Evolutionary conservation across 2,329 filamentous ascomycete genomes (phyloP).

Genomic region (Epichloe amarillans): DNA sequence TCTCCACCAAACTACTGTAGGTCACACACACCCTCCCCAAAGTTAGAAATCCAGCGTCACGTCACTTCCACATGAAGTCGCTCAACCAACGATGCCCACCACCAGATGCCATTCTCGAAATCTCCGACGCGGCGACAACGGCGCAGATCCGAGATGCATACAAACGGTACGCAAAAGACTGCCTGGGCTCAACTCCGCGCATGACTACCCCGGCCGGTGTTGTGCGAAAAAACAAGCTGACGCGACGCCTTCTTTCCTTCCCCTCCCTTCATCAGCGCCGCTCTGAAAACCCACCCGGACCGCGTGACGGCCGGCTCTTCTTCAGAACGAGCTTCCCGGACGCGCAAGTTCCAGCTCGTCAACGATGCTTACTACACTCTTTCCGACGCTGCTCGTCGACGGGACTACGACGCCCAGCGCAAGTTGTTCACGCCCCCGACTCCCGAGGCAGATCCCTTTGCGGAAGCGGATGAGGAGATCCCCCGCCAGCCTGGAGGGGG

Average conservation of each 20-base stretch:
- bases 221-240: no score
- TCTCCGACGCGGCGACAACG: constrained; percentile 59
- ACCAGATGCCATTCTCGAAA: constrained; percentile 59
- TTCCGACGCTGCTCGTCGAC: constrained; percentile 61
- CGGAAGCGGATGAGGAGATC: constrained; percentile 30
- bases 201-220: no score
- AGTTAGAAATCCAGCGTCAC: neutral
- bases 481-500: constrained; percentile 29
- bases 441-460: constrained; percentile 28
- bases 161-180: constrained; percentile 50
- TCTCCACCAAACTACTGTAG: constrained; percentile 47
- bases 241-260: no score
- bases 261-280: constrained; percentile 42
- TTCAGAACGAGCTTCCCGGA: constrained; percentile 68
- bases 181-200: neutral
- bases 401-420: constrained; percentile 68
- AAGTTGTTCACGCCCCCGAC: constrained; percentile 17
- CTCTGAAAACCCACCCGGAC: constrained; percentile 86
- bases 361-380: constrained; percentile 92
- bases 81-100: neutral
- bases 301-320: constrained; percentile 74
- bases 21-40: constrained; percentile 9
- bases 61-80: neutral
- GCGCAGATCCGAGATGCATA: constrained; percentile 89
- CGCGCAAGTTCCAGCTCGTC: constrained; percentile 78